Evolutionary conservation across 2,329 filamentous ascomycete species (phyloP).

Genomic region (Pestalotiopsis sp.): DNA sequence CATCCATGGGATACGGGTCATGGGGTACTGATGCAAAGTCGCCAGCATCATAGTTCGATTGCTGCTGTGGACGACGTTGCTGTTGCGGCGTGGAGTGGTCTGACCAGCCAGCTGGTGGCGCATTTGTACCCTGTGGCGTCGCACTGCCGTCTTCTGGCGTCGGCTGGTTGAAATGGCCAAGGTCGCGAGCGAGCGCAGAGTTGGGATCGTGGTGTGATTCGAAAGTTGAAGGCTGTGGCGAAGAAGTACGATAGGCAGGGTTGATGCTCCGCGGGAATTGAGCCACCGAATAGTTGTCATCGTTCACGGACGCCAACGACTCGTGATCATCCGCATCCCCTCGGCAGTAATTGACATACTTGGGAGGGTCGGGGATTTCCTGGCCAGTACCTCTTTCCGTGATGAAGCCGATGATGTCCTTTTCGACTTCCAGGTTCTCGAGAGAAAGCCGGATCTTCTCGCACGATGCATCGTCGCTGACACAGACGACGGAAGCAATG

Average conservation of each 20-base stretch:
- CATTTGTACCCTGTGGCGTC: conserved; percentile 33
- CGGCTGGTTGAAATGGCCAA: conserved; percentile 61
- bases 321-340: conserved; percentile 81
- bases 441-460: conserved; percentile 94
- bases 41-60: conserved; percentile 50
- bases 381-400: conserved; percentile 87
- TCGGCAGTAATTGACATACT: conserved; percentile 98
- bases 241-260: conserved; percentile 92
- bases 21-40: conserved; percentile 78
- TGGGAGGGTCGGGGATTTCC: conserved; percentile 95
- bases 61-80: conserved; percentile 38
- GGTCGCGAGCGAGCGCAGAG: conserved; percentile 69
- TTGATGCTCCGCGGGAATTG: conserved; percentile 96
- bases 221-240: conserved; percentile 89
- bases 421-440: conserved; percentile 95
- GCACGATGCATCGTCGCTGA: conserved; percentile 94
- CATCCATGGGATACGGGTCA: conserved; percentile 91
- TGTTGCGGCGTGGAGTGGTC: conserved; percentile 33
- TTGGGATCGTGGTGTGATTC: conserved; percentile 91
- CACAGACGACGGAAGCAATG: conserved; percentile 94
- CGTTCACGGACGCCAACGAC: conserved; percentile 77
- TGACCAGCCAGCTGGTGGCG: conserved; percentile 23
- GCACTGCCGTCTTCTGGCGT: conserved; percentile 51
- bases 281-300: conserved; percentile 89
- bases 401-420: conserved; percentile 90